Percentiles rank a stretch among this genome's conserved stretches.
Conservation (phyloP, 2,329 filamentous ascomycete species). For the Cercospora janseana region DNA sequence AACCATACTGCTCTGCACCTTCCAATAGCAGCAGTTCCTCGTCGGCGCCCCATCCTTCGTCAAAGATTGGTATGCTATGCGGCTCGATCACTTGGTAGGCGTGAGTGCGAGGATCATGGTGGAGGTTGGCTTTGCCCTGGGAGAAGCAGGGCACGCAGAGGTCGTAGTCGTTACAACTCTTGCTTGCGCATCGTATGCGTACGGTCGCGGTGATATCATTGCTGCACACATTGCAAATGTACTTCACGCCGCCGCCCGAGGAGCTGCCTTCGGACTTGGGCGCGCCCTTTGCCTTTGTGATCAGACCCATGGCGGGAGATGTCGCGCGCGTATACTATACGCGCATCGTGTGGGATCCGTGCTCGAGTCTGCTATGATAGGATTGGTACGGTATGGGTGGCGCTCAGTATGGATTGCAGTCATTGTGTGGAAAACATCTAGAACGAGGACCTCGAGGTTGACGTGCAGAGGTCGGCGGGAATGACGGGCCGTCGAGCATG, state of each 20-base stretch:
- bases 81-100: constrained; percentile 94
- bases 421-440: no score
- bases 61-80: constrained; percentile 96
- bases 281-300: constrained; percentile 38
- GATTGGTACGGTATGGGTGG: no score
- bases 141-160: constrained; percentile 95
- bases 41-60: constrained; percentile 92
- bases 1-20: constrained; percentile 90
- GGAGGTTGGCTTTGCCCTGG: constrained; percentile 73
- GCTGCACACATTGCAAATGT: constrained; percentile 95
- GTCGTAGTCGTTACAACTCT: constrained; percentile 87
- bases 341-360: constrained; percentile 5
- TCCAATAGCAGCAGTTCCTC: constrained; percentile 92
- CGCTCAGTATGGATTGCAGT: no score
- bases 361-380: neutral
- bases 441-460: no score
- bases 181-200: constrained; percentile 85
- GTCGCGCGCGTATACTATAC: constrained; percentile 11
- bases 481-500: neutral
- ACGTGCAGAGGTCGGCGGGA: neutral
- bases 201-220: constrained; percentile 97
- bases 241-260: constrained; percentile 61
- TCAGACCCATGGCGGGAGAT: constrained; percentile 33
- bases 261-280: constrained; percentile 28
- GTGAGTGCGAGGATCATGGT: constrained; percentile 83